phyloP scores from a whole-genome alignment of 179 eudicot genomes.

The Heliamphora pulchella region DNA sequence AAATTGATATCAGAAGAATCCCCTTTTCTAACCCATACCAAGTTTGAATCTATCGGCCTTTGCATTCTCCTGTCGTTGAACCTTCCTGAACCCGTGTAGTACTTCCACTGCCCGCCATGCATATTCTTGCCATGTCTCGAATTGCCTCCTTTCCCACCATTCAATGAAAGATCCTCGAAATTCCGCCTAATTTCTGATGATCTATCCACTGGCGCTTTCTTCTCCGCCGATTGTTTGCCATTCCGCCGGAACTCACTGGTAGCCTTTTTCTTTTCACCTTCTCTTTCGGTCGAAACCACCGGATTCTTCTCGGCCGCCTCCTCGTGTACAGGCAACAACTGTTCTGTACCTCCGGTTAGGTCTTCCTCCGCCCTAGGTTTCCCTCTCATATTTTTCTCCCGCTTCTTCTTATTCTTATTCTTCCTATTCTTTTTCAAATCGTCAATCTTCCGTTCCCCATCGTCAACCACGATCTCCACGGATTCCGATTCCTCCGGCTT shows the following conservation, averaged over 20 bases:
- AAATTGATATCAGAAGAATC: constrained; percentile 12
- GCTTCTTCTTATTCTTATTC: background rate
- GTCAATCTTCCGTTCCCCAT: background rate
- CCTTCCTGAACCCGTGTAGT: background rate
- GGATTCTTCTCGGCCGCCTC: background rate
- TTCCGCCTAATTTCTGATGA: background rate
- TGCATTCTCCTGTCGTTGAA: background rate
- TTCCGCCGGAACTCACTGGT: background rate
- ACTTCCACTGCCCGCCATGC: background rate
- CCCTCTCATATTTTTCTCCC: background rate
- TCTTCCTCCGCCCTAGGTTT: background rate
- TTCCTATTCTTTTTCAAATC: background rate
- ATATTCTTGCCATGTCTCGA: background rate
- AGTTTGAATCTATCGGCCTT: constrained; percentile 12
- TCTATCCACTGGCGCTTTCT: background rate
- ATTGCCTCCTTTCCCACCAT: constrained; percentile 6
- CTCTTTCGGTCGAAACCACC: background rate
- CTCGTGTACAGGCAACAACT: background rate
- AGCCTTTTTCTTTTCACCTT: no score
- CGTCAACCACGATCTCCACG: background rate
- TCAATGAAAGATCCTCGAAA: constrained; percentile 2
- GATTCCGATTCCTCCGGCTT: background rate
- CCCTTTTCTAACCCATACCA: constrained; percentile 27
- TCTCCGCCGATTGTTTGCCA: constrained; percentile 7
- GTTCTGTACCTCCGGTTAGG: background rate